phyloP scores from a whole-genome alignment of 2,329 filamentous ascomycete species.

The Claviceps sorghi region DNA sequence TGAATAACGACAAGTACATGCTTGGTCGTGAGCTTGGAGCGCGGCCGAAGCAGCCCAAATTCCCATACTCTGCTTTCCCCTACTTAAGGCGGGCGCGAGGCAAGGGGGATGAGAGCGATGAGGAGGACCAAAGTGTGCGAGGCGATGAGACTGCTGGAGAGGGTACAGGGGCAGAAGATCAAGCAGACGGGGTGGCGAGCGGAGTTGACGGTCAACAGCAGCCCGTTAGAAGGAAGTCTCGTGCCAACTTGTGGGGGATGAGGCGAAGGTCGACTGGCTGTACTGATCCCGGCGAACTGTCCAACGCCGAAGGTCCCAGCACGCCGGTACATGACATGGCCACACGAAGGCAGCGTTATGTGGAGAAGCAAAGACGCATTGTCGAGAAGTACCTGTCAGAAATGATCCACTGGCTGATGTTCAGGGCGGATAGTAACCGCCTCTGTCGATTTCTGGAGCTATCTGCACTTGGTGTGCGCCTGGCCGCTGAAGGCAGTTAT shows the following conservation, averaged over 20 bases:
- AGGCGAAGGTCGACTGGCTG: slow-evolving; percentile 38
- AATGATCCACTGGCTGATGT: slow-evolving; percentile 94
- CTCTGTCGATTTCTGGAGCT: slow-evolving; percentile 92
- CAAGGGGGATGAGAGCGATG: slow-evolving; percentile 65
- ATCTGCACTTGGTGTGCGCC: slow-evolving; percentile 80
- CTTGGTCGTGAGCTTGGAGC: slow-evolving; percentile 52
- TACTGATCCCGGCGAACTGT: slow-evolving; percentile 31
- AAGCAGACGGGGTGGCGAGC: slow-evolving; percentile 33
- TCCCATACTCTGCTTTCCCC: slow-evolving; percentile 78
- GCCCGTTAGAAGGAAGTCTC: slow-evolving; percentile 33
- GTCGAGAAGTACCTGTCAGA: slow-evolving; percentile 83
- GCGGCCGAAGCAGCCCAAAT: slow-evolving; percentile 71
- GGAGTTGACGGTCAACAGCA: slow-evolving; percentile 19
- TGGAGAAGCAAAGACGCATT: slow-evolving; percentile 69
- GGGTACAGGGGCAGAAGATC: slow-evolving; percentile 44
- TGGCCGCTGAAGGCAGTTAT: slow-evolving; percentile 90
- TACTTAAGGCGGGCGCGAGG: slow-evolving; percentile 72
- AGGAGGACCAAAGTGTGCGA: slow-evolving; percentile 40
- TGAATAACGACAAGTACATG: slow-evolving; percentile 70
- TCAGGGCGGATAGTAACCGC: slow-evolving; percentile 86
- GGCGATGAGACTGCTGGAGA: slow-evolving; percentile 34
- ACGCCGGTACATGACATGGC: slow-evolving; percentile 29
- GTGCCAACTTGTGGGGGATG: slow-evolving; percentile 37
- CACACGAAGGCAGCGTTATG: slow-evolving; percentile 41
- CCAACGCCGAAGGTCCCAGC: slow-evolving; percentile 26